Conservation (phyloP, 2,329 filamentous ascomycete genomes). For the Pyricularia grisea region DNA sequence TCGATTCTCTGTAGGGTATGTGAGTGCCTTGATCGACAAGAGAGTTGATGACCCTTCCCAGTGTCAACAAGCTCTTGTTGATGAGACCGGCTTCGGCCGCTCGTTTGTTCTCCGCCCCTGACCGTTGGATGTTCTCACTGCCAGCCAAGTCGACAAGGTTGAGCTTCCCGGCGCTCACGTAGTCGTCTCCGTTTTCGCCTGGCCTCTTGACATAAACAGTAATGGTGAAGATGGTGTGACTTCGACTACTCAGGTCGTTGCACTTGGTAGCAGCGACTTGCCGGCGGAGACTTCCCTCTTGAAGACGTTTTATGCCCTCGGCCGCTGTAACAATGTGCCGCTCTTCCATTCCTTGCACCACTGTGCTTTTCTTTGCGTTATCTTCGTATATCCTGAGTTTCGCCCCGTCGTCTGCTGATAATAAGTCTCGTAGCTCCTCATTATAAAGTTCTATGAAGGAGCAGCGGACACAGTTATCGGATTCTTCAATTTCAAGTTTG, state of each 20-base stretch:
- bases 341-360: slow-evolving; percentile 98
- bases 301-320: slow-evolving; percentile 81
- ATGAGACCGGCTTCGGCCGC: slow-evolving; percentile 93
- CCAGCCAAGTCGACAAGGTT: slow-evolving; percentile 95
- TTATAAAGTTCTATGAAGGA: slow-evolving; percentile 99
- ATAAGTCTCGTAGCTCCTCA: slow-evolving; percentile 85
- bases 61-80: slow-evolving; percentile 92
- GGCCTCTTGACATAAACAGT: slow-evolving; percentile 82
- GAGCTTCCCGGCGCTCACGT: slow-evolving; percentile 82
- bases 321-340: slow-evolving; percentile 78
- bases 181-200: slow-evolving; percentile 78
- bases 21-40: slow-evolving; percentile 66
- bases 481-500: slow-evolving; percentile 68
- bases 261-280: slow-evolving; percentile 99
- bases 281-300: slow-evolving; percentile 81
- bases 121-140: slow-evolving; percentile 95
- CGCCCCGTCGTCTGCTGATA: slow-evolving; percentile 68
- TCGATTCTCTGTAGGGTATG: slow-evolving; percentile 89
- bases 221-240: slow-evolving; percentile 95
- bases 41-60: slow-evolving; percentile 95
- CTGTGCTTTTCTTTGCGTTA: slow-evolving; percentile 75
- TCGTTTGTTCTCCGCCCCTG: slow-evolving; percentile 95
- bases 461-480: slow-evolving; percentile 86
- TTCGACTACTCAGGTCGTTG: slow-evolving; percentile 94
- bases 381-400: slow-evolving; percentile 98